Evolutionary conservation across 2,329 filamentous ascomycete species (phyloP), one percentile per base, ranked within the genome.

Genomic region (Sclerotinia sclerotiorum): DNA sequence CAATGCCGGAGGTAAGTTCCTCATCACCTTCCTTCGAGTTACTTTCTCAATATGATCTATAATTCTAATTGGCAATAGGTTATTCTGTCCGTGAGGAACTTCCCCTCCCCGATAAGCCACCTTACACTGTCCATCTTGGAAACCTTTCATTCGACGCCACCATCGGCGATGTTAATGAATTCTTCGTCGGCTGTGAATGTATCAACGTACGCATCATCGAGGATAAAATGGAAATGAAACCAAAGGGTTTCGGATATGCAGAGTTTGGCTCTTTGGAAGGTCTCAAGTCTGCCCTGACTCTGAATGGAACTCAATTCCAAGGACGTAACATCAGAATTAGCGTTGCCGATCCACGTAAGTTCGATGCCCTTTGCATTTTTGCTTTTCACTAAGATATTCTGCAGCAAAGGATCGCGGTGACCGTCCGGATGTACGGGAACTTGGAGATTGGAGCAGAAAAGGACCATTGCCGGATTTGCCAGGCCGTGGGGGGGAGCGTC

Each of bases 241-340:
- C 95, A 73, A 99, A 99, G 84, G 95, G 95, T 61, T 99, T 99
- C 77, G 95, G 94, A 71, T 99, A 99, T 79, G 94, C 97, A 73
- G 95, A 99, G 80, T 99, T 99, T 77, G 88, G 85, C 73, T 90
- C 88, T 64, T 82, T 95, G 56, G 94, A 98, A 62, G 94, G 94
- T 69, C 84, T 99, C 77, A 96, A 97, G 84, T 90, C 93, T 81
- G 95, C 95, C 68, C 86, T 99, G 72, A 87, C 88, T 69, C 86
- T 95, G 72, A 94, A 94, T 76, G 92, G 93, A 75, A 84, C 88
- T 70, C 88, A 87, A 69, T 94, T 98, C 80, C 90, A 96, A 79
- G 93, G 93, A 74, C 90, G 95, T 74, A 91, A 89, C 78, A 93
- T 99, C 79, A 89, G 93, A 79, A 90, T 98, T 79, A 97, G 94